These are phyloP conservation scores for Remersonia thermophila DNA, from an alignment of 2,329 filamentous ascomycete species.

Conservation along the genomic window DNA sequence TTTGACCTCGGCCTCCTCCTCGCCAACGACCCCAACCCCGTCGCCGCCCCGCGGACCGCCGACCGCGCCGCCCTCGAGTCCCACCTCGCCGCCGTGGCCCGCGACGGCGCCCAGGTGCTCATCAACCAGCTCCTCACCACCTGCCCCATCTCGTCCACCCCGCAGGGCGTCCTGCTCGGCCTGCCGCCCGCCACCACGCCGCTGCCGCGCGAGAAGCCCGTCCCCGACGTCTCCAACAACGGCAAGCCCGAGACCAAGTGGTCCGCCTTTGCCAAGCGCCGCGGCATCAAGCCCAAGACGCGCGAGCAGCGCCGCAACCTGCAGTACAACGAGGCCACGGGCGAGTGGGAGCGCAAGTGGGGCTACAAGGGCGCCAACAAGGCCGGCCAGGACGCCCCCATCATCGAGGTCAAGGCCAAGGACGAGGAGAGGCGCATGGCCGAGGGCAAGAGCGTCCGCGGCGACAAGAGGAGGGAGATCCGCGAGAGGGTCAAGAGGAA, in stretches of 20 bases:
- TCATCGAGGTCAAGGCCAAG: slow-evolving; percentile 81
- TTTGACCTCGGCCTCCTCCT: slow-evolving; percentile 89
- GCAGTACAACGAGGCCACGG: slow-evolving; percentile 70
- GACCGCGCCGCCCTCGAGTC: slow-evolving; percentile 45
- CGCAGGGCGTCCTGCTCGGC: slow-evolving; percentile 61
- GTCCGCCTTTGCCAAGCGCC: slow-evolving; percentile 92
- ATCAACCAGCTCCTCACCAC: slow-evolving; percentile 91
- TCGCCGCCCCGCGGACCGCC: slow-evolving; percentile 40
- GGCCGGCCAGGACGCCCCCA: slow-evolving; percentile 69
- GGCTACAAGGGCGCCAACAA: slow-evolving; percentile 88
- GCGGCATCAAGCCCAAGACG: slow-evolving; percentile 86
- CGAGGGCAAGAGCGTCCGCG: slow-evolving; percentile 48
- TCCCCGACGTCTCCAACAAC: slow-evolving; percentile 42
- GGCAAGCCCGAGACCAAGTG: slow-evolving; percentile 81
- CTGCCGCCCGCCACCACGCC: slow-evolving; percentile 59
- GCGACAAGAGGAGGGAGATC: slow-evolving; percentile 50
- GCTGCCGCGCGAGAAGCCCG: slow-evolving; percentile 82
- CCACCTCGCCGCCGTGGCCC: slow-evolving; percentile 60
- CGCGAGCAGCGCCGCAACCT: slow-evolving; percentile 63
- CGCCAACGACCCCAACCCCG: slow-evolving; percentile 75
- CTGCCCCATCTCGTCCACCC: slow-evolving; percentile 61
- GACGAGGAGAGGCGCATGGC: slow-evolving; percentile 47
- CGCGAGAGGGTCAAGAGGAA: slow-evolving; percentile 61
- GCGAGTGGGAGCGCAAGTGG: slow-evolving; percentile 90
- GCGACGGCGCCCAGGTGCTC: slow-evolving; percentile 81